Evolutionary conservation across 2,329 filamentous ascomycete genomes (phyloP).

Genomic region (Aspergillus felis): DNA sequence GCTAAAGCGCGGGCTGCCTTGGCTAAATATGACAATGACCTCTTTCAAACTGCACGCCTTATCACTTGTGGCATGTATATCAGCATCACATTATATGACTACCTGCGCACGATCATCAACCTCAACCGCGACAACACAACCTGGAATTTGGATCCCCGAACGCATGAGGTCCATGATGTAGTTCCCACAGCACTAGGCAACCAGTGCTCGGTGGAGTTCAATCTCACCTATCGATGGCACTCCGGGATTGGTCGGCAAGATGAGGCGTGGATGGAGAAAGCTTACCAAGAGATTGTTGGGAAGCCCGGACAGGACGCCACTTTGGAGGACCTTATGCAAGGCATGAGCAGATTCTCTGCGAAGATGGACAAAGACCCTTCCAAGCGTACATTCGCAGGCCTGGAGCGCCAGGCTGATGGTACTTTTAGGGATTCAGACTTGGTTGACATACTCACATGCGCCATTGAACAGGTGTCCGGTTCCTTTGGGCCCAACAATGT

Average conservation of each 20-base stretch:
- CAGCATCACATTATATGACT: slow-evolving; percentile 74
- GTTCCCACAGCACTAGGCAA: slow-evolving; percentile 66
- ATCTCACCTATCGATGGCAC: slow-evolving; percentile 84
- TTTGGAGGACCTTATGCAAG: slow-evolving; percentile 58
- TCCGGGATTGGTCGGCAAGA: slow-evolving; percentile 72
- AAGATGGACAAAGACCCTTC: slow-evolving; percentile 62
- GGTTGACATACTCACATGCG: slow-evolving; percentile 62
- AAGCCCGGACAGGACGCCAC: slow-evolving; percentile 56
- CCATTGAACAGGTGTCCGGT: slow-evolving; percentile 64
- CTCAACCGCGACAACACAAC: slow-evolving; percentile 68
- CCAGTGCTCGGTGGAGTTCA: slow-evolving; percentile 83
- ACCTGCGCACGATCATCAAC: slow-evolving; percentile 73
- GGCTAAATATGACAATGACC: slow-evolving; percentile 70
- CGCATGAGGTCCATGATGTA: slow-evolving; percentile 56
- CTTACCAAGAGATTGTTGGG: slow-evolving; percentile 61
- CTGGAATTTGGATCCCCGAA: slow-evolving; percentile 76
- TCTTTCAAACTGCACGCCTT: slow-evolving; percentile 73
- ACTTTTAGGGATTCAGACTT: slow-evolving; percentile 73
- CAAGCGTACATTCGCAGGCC: slow-evolving; percentile 63
- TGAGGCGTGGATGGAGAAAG: slow-evolving; percentile 72
- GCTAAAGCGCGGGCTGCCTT: slow-evolving; percentile 52
- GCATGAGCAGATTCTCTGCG: slow-evolving; percentile 60
- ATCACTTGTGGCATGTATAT: slow-evolving; percentile 72
- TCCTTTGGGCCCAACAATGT: slow-evolving; percentile 71
- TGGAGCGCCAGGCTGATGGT: slow-evolving; percentile 63